Base-by-base conservation (phyloP, 1,284 basidiomycete genomes). In the Cerioporus squamosus region DNA sequence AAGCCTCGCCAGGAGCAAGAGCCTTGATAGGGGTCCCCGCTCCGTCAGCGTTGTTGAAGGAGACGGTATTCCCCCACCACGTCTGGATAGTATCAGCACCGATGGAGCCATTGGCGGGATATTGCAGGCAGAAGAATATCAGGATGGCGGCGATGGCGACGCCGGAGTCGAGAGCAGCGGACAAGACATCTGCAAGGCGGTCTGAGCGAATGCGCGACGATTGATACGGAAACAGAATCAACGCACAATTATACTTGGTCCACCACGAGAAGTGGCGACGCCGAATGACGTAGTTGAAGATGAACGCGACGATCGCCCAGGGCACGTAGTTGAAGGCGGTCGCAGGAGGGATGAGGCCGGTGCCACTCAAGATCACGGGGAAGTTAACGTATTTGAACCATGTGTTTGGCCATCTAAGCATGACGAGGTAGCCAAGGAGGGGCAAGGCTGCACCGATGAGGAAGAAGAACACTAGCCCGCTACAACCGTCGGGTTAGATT, bases 21-120 rank as follows among this genome's bases (percentile, higher is more conserved):
- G 59, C 12, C 53, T 60, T 70, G 55, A 76, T 45, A 20, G 79
- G 70, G 15, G 70, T 55, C 29, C 69, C 71, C 3, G 51, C 40
- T 15, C 65, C 75, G 53, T 85, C 83, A 2, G 75, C 80, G 38
- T 79, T 85, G 10, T 77, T 74, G 48, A 55, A 55, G 53, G 69
- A 77, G 9, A 83, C 83, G 0, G 76, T 83, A 62, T 91, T 91
- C 15, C 90, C 90, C 90, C 89, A 91, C 90, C 89, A 91, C 2
- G 54, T 55, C 62, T 83, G 81, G 44, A 91, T 72, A 1, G 68
- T 86, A 45, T 77, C 71, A 24, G 63, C 24, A 20, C 88, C 87
- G 63, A 91, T 88, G 10, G 70, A 72, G n/a, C 85, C 85, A 57
- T 87, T 79, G 61, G 63, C 66, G 1, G 89, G 89, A 64, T 85